phyloP scores from a whole-genome alignment of 2,329 filamentous ascomycete species.

The Coleophoma eucalyptorum region DNA sequence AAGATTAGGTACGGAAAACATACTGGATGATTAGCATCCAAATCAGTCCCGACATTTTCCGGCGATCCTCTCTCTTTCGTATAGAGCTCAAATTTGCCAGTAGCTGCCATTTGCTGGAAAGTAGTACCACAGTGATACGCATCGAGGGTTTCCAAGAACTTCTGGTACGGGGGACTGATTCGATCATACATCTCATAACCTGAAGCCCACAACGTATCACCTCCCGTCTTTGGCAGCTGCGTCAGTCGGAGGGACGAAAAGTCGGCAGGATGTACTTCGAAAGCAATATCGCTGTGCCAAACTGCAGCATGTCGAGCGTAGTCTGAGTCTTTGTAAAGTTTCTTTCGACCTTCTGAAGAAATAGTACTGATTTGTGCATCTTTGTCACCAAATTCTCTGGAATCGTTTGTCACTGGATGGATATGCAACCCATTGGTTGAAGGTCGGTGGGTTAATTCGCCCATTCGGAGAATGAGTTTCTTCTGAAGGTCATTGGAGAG shows the following conservation, averaged over 20 bases:
- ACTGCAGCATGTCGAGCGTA: constrained; percentile 13
- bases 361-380: constrained; percentile 64
- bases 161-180: constrained; percentile 50
- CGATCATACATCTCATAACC: constrained; percentile 66
- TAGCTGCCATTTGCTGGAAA: constrained; percentile 44
- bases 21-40: constrained; percentile 46
- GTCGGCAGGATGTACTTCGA: constrained; percentile 56
- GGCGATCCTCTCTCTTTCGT: constrained; percentile 41
- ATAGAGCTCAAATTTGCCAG: constrained; percentile 41
- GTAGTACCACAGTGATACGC: constrained; percentile 46
- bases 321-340: constrained; percentile 33
- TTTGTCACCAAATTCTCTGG: constrained; percentile 36
- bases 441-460: constrained; percentile 53
- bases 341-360: constrained; percentile 49
- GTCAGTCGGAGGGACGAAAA: constrained; percentile 37
- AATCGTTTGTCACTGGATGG: constrained; percentile 53
- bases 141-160: constrained; percentile 56
- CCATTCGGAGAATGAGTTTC: constrained; percentile 55
- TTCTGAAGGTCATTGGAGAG: constrained; percentile 63
- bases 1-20: too few relatives aligned
- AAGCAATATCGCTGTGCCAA: constrained; percentile 60
- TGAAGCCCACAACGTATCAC: constrained; percentile 60
- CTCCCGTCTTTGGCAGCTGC: constrained; percentile 10
- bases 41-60: constrained; percentile 41
- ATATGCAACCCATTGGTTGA: constrained; percentile 54